Conservation (phyloP, 192 early-diverging fungal genomes). For the Backusella australiensis region DNA sequence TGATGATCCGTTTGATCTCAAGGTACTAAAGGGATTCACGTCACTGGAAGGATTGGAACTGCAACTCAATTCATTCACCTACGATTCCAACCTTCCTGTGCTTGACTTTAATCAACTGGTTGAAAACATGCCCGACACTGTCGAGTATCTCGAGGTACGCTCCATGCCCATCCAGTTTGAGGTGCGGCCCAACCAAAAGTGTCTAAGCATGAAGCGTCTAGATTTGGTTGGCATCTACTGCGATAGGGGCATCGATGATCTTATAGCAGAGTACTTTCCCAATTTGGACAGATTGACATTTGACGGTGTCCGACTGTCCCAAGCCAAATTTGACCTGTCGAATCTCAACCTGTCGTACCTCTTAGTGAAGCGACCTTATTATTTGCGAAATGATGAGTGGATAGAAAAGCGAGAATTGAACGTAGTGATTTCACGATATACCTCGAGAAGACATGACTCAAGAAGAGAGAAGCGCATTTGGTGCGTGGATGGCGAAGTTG, state of each 20-base stretch:
- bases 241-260: background rate
- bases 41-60: background rate
- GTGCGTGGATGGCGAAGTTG: too few relatives aligned
- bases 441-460: too few relatives aligned
- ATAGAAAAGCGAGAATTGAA: too few relatives aligned
- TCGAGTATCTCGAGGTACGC: background rate
- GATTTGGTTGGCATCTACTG: background rate
- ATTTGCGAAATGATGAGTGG: too few relatives aligned
- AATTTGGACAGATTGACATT: background rate
- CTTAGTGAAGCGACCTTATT: too few relatives aligned
- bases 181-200: background rate
- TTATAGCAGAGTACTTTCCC: background rate
- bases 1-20: background rate
- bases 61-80: background rate
- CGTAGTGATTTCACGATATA: too few relatives aligned
- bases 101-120: background rate
- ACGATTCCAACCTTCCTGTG: background rate
- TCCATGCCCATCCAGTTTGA: background rate
- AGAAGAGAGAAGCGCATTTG: too few relatives aligned
- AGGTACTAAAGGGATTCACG: background rate
- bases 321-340: too few relatives aligned
- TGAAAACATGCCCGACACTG: background rate
- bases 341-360: too few relatives aligned
- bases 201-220: background rate
- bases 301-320: too few relatives aligned